phyloP scores from a whole-genome alignment of 352 stramenopile species.

The Globisporangium sylvaticum region DNA sequence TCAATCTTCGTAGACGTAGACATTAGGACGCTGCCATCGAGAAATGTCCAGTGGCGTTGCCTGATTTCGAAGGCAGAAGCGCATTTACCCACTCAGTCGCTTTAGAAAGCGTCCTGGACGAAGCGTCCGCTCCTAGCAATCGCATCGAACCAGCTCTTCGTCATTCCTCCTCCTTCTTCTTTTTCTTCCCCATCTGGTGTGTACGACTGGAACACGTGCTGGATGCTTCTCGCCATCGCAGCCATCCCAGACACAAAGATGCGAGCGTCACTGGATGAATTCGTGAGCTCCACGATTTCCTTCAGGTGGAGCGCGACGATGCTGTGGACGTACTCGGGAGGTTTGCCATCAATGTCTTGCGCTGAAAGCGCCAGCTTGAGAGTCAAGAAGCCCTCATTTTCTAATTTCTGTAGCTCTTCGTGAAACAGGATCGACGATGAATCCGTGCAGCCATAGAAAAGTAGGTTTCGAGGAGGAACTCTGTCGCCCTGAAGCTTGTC shows the following conservation, averaged over 20 bases:
- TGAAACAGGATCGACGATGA: conserved; percentile 30
- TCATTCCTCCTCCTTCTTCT: neutral
- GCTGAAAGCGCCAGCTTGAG: conserved; percentile 26
- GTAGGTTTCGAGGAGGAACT: conserved; percentile 19
- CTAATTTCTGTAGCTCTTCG: conserved; percentile 28
- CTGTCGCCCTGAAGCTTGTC: neutral
- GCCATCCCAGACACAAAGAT: conserved; percentile 15
- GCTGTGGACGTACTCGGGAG: conserved; percentile 24
- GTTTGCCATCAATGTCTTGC: neutral
- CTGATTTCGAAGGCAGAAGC: neutral
- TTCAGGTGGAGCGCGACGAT: conserved; percentile 18
- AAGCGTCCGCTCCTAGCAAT: conserved; percentile 4
- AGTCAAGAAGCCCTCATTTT: conserved; percentile 25
- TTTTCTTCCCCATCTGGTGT: neutral
- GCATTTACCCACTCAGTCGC: neutral
- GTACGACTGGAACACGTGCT: neutral
- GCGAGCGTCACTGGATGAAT: neutral
- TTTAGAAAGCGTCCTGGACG: conserved; percentile 10
- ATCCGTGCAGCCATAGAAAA: conserved; percentile 31
- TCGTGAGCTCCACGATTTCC: conserved; percentile 3
- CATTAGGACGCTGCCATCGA: neutral
- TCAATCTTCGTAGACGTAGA: conserved; percentile 2
- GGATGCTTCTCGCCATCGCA: conserved; percentile 9
- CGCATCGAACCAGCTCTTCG: conserved; percentile 12
- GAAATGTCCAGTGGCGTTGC: neutral